Evolutionary conservation across 768 basidiomycete species (phyloP), one percentile per base, ranked within the genome.

Genomic region (Serpula lacrymans): DNA sequence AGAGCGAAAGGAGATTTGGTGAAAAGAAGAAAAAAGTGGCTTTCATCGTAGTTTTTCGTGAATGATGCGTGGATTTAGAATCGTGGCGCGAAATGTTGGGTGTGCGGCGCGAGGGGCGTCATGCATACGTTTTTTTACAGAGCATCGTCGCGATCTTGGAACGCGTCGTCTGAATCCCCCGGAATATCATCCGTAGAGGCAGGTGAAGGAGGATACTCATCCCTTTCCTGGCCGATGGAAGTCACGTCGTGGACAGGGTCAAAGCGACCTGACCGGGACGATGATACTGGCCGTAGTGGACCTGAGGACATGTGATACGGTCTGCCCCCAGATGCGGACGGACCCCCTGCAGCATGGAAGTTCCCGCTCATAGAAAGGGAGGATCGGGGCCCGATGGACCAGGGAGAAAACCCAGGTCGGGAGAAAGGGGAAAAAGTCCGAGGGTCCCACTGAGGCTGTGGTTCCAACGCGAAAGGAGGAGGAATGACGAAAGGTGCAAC

Each of bases 391-490:
- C 69, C 45, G 27, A 50, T 39, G 26, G 69, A 51, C 57, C 58
- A 52, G 22, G 60, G 51, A 34, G 62, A 37, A 55, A 70, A 46
- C 48, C 63, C 50, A 43, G 64, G 64, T 47, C 69, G 58, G 5
- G 68, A 64, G 45, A 56, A 50, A 7, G 70, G 55, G 18, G 55
- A 42, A 53, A 71, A 73, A 1, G 67, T 52, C 3, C 64, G 57
- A 29, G 61, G 65, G 41, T 81, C 76, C 82, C 84, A 85, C 37
- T 77, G 81, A 1, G 82, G 83, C 38, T 63, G 65, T 2, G 84
- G 84, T 54, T 85, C 79, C 3, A 87, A 63, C 8, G 80, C 75
- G 52, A 78, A 84, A 2, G 84, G 84, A 12, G 82, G 71, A 0
- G 73, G 64, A 27, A 74, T 56, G 39, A 41, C 47, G 14, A 46